Conservation (phyloP, 2,329 filamentous ascomycete genomes). For the Herpotrichia juniperi region DNA sequence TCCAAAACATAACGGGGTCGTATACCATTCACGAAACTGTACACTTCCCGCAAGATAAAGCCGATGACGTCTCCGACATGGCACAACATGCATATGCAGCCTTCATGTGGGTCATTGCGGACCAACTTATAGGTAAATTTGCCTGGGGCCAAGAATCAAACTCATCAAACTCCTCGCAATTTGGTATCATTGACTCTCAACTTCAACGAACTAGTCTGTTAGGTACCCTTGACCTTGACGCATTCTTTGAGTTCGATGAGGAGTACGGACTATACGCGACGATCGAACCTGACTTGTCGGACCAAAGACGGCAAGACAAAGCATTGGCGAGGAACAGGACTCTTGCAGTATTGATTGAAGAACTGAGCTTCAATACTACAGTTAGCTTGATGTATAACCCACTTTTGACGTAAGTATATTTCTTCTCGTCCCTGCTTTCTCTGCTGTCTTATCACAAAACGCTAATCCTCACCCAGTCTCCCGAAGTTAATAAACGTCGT, state of each 20-base stretch:
- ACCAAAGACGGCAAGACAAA: conserved; percentile 17
- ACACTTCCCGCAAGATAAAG: conserved; percentile 8
- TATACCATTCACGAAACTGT: conserved; percentile 14
- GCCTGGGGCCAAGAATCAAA: conserved; percentile 15
- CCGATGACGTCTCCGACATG: conserved; percentile 13
- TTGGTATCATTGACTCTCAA: conserved; percentile 15
- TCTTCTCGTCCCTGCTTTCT: background rate
- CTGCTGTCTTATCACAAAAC: background rate
- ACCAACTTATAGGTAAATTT: conserved; percentile 22
- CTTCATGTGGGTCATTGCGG: conserved; percentile 20
- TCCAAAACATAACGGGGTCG: conserved; percentile 16
- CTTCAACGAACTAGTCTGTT: conserved; percentile 16
- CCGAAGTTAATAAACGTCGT: background rate
- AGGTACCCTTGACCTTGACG: conserved; percentile 16
- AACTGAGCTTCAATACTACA: conserved; percentile 22
- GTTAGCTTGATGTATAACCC: conserved; percentile 18
- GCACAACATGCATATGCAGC: conserved; percentile 25
- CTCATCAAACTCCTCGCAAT: conserved; percentile 12
- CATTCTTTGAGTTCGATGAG: conserved; percentile 19
- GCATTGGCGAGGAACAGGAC: conserved; percentile 18
- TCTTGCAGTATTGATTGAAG: conserved; percentile 19
- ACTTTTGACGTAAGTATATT: conserved; percentile 15
- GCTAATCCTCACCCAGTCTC: background rate
- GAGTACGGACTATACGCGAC: conserved; percentile 13
- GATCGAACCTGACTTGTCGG: conserved; percentile 4